Base-by-base conservation (phyloP, 2,329 filamentous ascomycete genomes). In the Trichoderma sp. region DNA sequence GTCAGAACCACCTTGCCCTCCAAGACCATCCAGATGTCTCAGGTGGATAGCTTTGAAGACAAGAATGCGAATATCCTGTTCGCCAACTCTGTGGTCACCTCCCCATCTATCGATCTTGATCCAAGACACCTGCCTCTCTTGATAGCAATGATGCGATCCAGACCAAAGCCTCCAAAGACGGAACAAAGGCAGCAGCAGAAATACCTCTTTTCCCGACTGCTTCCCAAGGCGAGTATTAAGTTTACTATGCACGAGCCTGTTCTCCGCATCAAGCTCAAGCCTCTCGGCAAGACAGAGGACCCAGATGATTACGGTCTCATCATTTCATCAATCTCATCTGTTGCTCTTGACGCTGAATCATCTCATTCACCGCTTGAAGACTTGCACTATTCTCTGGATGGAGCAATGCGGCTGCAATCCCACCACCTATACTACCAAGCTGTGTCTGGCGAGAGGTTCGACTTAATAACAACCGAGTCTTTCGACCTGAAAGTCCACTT, bases 181-280 rank as follows among this genome's bases (percentile, higher is more conserved):
- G 81, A 82, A n/a, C 80, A 80, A 61, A 82, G 86, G 72, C 85
- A 85, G 75, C 86, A 85, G 53, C 88, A 94, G 75, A 47, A 61
- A 14, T 87, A 90, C 69, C 84, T 99, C 39, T 92, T 99, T 34
- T 97, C 95, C 15, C 90, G 93, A n/a, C 87, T 98, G 4, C 85
- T 99, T 9, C 96, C 96, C 1, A 98, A 98, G 83, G 93, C 95
- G 0, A 97, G 89, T 77, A 92, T 98, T 81, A 99, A 98, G 79
- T 90, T 98, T 53, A 98, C 96, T 0, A 92, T 99, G 82, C 96
- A 99, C 78, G 96, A 99, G 79, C 96, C 96, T 1, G 97, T 99
- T 18, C 81, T 98, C 74, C 91, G 97, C 76, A 95, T 99, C 74
- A 90, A 95, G 8, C 85, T 99, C 5, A 95, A 95, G 6, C 91